These are phyloP conservation scores for Thermothelomyces thermophilus DNA, from an alignment of 2,329 filamentous ascomycete genomes.

Conservation along the genomic window DNA sequence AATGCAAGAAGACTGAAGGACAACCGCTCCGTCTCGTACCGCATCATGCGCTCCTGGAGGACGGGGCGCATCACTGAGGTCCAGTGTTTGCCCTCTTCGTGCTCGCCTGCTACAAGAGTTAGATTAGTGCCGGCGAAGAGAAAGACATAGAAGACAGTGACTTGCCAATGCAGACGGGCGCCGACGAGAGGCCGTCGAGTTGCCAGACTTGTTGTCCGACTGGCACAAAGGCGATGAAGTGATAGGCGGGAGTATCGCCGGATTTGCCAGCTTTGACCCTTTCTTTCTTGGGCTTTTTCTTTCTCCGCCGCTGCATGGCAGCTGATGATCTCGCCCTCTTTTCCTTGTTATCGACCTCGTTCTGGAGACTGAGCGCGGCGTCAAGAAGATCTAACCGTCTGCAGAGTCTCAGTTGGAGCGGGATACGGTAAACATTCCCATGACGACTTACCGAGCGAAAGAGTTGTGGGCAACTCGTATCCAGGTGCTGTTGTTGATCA, in stretches of 20 bases:
- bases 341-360: constrained; percentile 43
- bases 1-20: constrained; percentile 75
- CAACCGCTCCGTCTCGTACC: constrained; percentile 57
- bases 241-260: constrained; percentile 59
- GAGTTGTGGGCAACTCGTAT: constrained; percentile 83
- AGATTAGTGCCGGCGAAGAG: constrained; percentile 5
- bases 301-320: neutral
- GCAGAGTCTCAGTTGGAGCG: constrained; percentile 5
- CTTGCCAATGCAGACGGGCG: constrained; percentile 58
- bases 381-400: constrained; percentile 71
- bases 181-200: constrained; percentile 73
- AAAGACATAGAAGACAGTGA: neutral
- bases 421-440: neutral
- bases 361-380: constrained; percentile 59
- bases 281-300: neutral
- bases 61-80: constrained; percentile 55
- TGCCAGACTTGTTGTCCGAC: constrained; percentile 73
- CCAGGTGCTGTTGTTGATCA: constrained; percentile 66
- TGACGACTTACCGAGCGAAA: constrained; percentile 57
- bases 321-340: constrained; percentile 16
- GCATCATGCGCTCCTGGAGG: constrained; percentile 61
- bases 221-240: constrained; percentile 87
- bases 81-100: constrained; percentile 52
- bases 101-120: constrained; percentile 28
- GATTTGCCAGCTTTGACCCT: constrained; percentile 29